Percentiles rank a stretch among this genome's conserved stretches.
These are phyloP conservation scores for Thozetella sp. DNA, from an alignment of 495 filamentous ascomycete genomes.

Conservation along the genomic window DNA sequence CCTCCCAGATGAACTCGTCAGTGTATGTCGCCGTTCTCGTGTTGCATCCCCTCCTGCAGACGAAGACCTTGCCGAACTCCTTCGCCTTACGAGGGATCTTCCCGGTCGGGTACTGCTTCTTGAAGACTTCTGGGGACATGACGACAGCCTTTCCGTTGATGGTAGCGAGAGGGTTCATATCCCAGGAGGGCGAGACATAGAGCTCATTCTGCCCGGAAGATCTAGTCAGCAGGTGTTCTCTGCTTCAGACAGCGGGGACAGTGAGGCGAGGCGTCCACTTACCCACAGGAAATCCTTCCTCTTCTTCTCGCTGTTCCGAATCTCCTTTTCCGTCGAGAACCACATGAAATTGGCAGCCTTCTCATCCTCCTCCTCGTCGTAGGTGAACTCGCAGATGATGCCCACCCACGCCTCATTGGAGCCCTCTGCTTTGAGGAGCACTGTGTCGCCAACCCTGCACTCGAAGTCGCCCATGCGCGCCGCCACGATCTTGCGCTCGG, in stretches of 20 bases:
- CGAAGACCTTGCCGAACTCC: conserved; percentile 85
- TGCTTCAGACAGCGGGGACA: too few relatives aligned
- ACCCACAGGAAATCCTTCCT: conserved; percentile 76
- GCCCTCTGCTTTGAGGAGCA: conserved; percentile 81
- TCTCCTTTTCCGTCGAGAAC: conserved; percentile 91
- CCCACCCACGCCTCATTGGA: conserved; percentile 87
- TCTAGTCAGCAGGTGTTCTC: conserved; percentile 4
- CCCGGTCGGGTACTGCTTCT: conserved; percentile 71
- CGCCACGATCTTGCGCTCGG: conserved; percentile 62
- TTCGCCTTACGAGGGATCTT: conserved; percentile 71
- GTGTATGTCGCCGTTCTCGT: conserved; percentile 88
- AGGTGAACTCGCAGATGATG: conserved; percentile 77
- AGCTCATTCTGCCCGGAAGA: conserved; percentile 72
- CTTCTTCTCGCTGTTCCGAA: conserved; percentile 80
- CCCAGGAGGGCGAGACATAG: conserved; percentile 84
- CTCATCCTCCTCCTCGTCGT: conserved; percentile 68
- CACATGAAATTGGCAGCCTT: conserved; percentile 77
- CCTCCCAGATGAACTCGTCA: conserved; percentile 89
- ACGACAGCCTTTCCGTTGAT: conserved; percentile 88
- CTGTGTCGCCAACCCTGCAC: conserved; percentile 77
- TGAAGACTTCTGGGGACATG: conserved; percentile 70
- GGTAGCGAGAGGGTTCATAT: conserved; percentile 81
- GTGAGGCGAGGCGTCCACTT: conserved; percentile 5
- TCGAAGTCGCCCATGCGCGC: conserved; percentile 86
- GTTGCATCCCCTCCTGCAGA: conserved; percentile 89